Base-by-base conservation (phyloP, 2,329 filamentous ascomycete genomes). In the Ascomycota sp. region DNA sequence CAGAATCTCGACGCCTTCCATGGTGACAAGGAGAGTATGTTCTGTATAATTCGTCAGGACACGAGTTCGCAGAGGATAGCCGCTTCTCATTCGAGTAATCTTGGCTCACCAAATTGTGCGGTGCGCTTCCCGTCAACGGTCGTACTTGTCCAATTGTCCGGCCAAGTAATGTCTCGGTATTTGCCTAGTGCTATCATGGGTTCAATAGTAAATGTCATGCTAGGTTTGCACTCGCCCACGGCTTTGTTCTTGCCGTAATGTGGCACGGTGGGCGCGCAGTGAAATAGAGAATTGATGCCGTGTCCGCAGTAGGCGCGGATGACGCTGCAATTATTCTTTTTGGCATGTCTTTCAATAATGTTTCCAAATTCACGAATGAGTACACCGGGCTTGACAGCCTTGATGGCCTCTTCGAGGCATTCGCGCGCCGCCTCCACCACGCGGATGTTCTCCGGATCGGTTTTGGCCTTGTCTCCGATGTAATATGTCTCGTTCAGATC, bases 401-500 rank as follows among this genome's bases (percentile, higher is more conserved):
- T 75, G 47, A 95, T 95, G 4, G 89, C 74, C 52, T 82, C 71
- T n/a, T 92, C 75, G 25, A 98, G 59, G 46, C 79, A 93, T 52
- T 93, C 79, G 42, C 89, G 69, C 12, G 89, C 73, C 5, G 85
- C 73, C 56, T 98, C 89, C 1, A 92, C 81, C 0, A 98, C 81
- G 21, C 85, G 73, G 20, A 95, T 82, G 4, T 78, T 70, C 41
- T 95, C 85, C 1, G 82, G 71, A 44, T 95, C 75, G 7, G 78
- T 72, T 44, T 70, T 69, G 25, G 89, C 80, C 46, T 78, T 82
- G 42, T 91, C 78, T 33, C 89, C 89, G 28, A 98, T 79, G 50
- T 98, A 98, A 58, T 95, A 98, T 9, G 89, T 98, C 59, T 98
- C 89, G 58, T 98, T 98, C 32, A 98, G 61, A 51, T 98, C 89